Conservation (phyloP, 2,329 filamentous ascomycete genomes). For the Fusarium acutatum region DNA sequence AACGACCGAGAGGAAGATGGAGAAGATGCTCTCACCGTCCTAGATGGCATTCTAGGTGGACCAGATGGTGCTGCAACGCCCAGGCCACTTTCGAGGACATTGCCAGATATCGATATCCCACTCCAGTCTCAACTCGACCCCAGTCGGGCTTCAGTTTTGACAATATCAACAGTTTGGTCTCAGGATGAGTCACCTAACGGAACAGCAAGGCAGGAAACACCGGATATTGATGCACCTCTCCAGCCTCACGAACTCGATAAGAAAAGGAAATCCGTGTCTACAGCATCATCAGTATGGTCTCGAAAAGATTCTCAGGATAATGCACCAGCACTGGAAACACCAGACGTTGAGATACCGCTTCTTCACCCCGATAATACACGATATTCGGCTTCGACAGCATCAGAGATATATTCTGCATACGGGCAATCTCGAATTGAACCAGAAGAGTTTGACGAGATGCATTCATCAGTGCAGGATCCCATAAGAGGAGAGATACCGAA, state of each 20-base stretch:
- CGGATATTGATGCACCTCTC: slow-evolving; percentile 18
- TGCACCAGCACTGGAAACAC: slow-evolving; percentile 1
- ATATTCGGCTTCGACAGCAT: slow-evolving; percentile 27
- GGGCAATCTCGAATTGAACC: background rate
- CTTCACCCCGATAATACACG: slow-evolving; percentile 4
- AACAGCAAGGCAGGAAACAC: slow-evolving; percentile 2
- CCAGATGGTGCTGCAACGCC: slow-evolving; percentile 13
- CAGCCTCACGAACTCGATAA: slow-evolving; percentile 11
- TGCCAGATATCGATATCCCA: slow-evolving; percentile 20
- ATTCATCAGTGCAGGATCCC: background rate
- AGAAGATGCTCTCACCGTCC: slow-evolving; percentile 17
- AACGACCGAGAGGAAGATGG: background rate
- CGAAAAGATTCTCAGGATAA: background rate
- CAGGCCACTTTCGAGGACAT: slow-evolving; percentile 14
- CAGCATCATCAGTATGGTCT: slow-evolving; percentile 11
- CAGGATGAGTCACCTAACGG: background rate
- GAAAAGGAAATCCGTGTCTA: slow-evolving; percentile 10
- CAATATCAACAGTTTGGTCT: slow-evolving; percentile 21
- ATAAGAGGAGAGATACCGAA: slow-evolving; percentile 14
- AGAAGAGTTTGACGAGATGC: slow-evolving; percentile 13
- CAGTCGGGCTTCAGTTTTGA: slow-evolving; percentile 16
- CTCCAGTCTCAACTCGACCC: slow-evolving; percentile 1
- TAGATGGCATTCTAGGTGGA: slow-evolving; percentile 16
- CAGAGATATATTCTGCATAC: slow-evolving; percentile 16
- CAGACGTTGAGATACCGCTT: slow-evolving; percentile 14